phyloP scores from a whole-genome alignment of 306 rosid genomes.

The Medicago arabica region DNA sequence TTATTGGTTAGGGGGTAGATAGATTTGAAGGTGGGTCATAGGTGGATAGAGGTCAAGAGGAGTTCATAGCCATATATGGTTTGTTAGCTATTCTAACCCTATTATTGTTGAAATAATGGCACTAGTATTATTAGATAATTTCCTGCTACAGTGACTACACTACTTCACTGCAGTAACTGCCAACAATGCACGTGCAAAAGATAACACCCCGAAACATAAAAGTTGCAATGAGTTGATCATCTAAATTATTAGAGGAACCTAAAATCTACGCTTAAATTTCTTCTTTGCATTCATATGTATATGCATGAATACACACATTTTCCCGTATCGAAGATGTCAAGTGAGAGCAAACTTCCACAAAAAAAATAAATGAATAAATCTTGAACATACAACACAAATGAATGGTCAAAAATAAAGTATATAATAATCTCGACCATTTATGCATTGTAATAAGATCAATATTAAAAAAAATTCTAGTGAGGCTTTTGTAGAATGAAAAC shows the following conservation, averaged over 20 bases:
- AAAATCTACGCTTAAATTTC: neutral
- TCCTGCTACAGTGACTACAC: too few species aligned
- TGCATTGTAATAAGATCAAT: neutral
- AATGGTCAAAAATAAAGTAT: neutral
- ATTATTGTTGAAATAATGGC: too few species aligned
- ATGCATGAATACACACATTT: neutral
- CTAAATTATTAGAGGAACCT: neutral
- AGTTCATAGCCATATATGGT: too few species aligned
- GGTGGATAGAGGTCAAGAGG: too few species aligned
- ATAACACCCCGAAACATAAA: neutral
- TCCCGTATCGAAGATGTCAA: neutral
- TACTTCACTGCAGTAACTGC: too few species aligned
- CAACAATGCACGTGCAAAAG: too few species aligned
- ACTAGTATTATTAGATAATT: too few species aligned
- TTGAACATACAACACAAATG: neutral
- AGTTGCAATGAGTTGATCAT: neutral
- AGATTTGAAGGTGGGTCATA: too few species aligned
- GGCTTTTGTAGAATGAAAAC: constrained; percentile 76
- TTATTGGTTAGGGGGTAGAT: too few species aligned
- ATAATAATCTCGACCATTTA: too few species aligned
- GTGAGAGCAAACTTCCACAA: neutral
- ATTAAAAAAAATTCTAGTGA: constrained; percentile 43
- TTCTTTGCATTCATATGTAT: neutral
- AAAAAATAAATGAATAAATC: neutral
- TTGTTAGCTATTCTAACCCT: too few species aligned